Conservation (phyloP, 2,329 filamentous ascomycete genomes). For the Xylaria sp. region DNA sequence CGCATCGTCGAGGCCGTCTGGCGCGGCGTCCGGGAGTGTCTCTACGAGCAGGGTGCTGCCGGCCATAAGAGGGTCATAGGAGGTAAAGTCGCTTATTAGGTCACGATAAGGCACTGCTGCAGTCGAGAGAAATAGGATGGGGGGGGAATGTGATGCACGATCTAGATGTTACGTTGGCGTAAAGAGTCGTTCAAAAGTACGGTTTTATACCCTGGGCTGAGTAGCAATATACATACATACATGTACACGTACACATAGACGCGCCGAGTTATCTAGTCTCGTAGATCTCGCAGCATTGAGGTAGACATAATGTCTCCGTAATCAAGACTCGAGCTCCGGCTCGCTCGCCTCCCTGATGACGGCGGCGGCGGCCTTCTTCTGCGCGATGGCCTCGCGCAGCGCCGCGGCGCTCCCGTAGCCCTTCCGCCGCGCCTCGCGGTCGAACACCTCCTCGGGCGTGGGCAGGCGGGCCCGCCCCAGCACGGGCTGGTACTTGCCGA, state of each 20-base stretch:
- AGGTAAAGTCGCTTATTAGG: too few species aligned
- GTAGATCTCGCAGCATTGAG: neutral
- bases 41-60: conserved; percentile 65
- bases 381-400: conserved; percentile 34
- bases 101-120: neutral
- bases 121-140: neutral
- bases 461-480: conserved; percentile 54
- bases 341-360: conserved; percentile 11
- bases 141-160: neutral
- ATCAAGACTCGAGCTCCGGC: neutral
- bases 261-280: too few species aligned
- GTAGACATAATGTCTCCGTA: too few species aligned
- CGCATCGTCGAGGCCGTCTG: conserved; percentile 84
- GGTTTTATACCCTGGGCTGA: conserved; percentile 14
- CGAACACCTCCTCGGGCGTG: conserved; percentile 58
- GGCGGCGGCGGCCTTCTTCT: conserved; percentile 24
- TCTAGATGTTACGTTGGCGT: conserved; percentile 9
- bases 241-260: too few species aligned
- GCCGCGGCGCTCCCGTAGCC: conserved; percentile 59
- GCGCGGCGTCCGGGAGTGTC: conserved; percentile 79
- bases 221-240: neutral
- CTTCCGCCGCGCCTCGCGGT: conserved; percentile 63
- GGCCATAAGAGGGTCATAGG: conserved; percentile 34
- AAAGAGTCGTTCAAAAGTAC: conserved; percentile 3
- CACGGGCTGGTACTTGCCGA: conserved; percentile 59